Evolutionary conservation across 495 filamentous ascomycete species (phyloP), one percentile per base, ranked within the genome.

Genomic region (Xylaria telfairii): DNA sequence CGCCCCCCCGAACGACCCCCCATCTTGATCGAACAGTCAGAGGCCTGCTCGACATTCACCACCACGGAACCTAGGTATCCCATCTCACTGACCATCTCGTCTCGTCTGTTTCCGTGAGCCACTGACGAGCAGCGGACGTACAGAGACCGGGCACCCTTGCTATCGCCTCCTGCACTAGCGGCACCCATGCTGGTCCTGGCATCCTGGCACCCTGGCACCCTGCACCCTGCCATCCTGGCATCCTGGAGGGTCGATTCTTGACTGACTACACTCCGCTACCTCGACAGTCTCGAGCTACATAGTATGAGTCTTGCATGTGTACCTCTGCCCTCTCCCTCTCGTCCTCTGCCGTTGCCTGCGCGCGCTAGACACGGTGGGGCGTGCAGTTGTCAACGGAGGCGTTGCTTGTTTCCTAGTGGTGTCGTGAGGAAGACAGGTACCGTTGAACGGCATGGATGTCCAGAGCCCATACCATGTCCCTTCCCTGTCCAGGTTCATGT

Each of bases 401-500:
- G 68, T 65, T 70, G 68, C 68, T 70, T 65, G 68, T 70, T 65
- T 70, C 28, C 61, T 64, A 69, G 46, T 63, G 67, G 57, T 67
- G 65, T 69, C 32, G 67, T 69, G 57, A 56, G 67, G 67, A 21
- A 69, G 39, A 69, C 57, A 69, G 56, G 57, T 57, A 69, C 67
- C 59, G 37, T 62, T 41, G 59, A 69, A 44, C 67, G 67, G 37
- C 67, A 69, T 69, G 67, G 67, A 63, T 69, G 30, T 44, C 28
- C 24, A 28, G 37, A 68, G 61, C 56, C 56, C 44, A 44, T 41
- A 30, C 67, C 68, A 70, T 70, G 60, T 34, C 39, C 49, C 44
- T 65, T 66, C 51, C 65, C 30, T 68, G 65, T 47, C 39, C 15
- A 65, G 41, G 49, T 44, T 44, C 47, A 70, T 49, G 61, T 70